A percentile compares a stretch with the other conserved stretches of the same genome.
Conservation (phyloP, 345 rosid species). For the Eucalyptus dawsonii region DNA sequence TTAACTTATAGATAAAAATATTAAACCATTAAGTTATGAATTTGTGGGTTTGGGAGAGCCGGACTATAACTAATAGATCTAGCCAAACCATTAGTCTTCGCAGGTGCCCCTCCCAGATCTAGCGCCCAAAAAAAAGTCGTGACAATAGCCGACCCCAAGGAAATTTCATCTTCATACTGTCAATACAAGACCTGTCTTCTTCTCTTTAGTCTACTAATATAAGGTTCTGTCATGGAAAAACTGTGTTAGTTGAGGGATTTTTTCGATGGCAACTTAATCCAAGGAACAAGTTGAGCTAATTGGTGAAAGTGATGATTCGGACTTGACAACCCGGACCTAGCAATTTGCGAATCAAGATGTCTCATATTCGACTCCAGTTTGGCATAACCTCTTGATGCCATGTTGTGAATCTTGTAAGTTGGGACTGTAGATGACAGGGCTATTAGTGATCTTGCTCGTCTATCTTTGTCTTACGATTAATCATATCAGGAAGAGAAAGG, state of each 20-base stretch:
- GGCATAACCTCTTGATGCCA: neutral
- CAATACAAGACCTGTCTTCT: neutral
- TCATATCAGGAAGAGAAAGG: neutral
- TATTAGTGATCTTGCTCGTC: neutral
- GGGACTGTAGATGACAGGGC: neutral
- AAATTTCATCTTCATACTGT: neutral
- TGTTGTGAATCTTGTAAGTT: neutral
- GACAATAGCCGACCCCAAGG: neutral
- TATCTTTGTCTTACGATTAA: neutral
- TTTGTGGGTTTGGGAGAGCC: too few relatives aligned
- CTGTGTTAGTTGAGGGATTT: neutral
- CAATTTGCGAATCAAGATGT: neutral
- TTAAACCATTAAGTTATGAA: too few relatives aligned
- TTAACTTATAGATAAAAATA: too few relatives aligned
- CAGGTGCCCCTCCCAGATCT: accelerated
- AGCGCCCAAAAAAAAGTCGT: accelerated
- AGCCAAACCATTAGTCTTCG: too few relatives aligned
- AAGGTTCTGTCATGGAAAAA: neutral
- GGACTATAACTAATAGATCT: too few relatives aligned
- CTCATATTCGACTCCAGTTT: neutral
- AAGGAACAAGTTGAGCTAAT: neutral
- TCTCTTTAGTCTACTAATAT: neutral
- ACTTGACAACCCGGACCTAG: neutral
- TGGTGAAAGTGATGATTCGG: neutral
- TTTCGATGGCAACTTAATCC: neutral